Evolutionary conservation across 2,329 filamentous ascomycete species (phyloP), one percentile per base, ranked within the genome.

Genomic region (Penicillium sp.): DNA sequence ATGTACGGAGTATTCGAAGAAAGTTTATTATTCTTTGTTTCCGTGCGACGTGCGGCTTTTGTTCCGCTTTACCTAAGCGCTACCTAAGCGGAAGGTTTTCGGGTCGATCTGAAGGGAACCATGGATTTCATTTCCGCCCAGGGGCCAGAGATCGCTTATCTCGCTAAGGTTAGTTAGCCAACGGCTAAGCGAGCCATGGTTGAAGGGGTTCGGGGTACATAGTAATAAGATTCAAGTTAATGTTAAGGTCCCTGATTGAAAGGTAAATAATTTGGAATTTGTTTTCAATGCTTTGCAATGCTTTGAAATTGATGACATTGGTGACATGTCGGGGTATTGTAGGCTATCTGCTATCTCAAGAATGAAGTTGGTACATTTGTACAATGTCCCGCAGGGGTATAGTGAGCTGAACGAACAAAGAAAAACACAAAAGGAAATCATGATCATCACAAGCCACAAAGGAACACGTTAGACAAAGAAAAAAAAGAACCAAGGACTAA

Each of bases 101-200:
- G 19, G 19, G 8, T 19, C 4, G 6, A 7, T 12, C 31, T 8
- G 22, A 6, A 22, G 19, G 3, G 22, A 25, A 25, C 22, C 18
- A n/a, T 28, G 31, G 41, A 44, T 28, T 14, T 5, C 2, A 30
- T 29, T 37, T 45, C 42, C 42, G 33, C 25, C 22, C 28, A n/a
- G n/a, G 6, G 22, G n/a, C 36, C 31, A 16, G 34, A 38, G 13
- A 38, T 45, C 42, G 42, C 41, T 44, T 44, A 44, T 44, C 41
- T 44, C 41, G 31, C 22, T 36, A 25, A 25, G 22, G 19, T 22
- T 22, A 7, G 22, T 36, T 8, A 18, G 2, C 10, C 7, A n/a
- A n/a, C n/a, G n/a, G 19, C 41, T 34, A 16, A 19, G 25, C 16
- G 36, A 46, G 18, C 25, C 25, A 28, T 7, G 36, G 28, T 18